A percentile compares a stretch with the other conserved stretches of the same genome.
phyloP scores from a whole-genome alignment of 805 yeast species.

The Myxozyma neglecta region DNA sequence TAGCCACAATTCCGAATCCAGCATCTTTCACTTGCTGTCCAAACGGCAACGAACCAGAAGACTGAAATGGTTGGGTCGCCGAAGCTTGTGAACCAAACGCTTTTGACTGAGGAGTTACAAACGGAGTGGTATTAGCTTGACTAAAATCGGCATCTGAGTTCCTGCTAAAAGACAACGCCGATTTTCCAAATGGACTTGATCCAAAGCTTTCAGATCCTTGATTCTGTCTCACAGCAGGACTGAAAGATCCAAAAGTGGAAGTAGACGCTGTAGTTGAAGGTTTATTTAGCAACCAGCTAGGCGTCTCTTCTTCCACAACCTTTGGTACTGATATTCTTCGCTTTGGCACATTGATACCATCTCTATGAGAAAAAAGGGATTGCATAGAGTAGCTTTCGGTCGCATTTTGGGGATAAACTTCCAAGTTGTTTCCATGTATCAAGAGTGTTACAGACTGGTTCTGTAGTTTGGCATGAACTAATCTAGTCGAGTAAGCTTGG shows the following conservation, averaged over 20 bases:
- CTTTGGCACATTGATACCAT: not conserved
- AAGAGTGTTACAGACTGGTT: slow-evolving; percentile 38
- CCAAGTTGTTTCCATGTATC: slow-evolving; percentile 43
- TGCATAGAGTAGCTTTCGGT: slow-evolving; percentile 1
- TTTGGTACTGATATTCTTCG: slow-evolving; percentile 2
- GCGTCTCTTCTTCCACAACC: not conserved
- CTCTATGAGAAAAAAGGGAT: slow-evolving; percentile 9
- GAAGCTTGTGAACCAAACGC: no score
- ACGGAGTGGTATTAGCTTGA: no score
- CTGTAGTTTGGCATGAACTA: slow-evolving; percentile 46
- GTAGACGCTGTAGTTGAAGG: not conserved
- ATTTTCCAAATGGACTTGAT: not conserved
- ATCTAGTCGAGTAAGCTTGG: slow-evolving; percentile 47
- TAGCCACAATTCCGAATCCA: no score
- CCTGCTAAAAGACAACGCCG: no score
- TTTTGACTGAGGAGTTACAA: no score
- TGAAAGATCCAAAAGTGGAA: no score
- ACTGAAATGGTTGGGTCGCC: no score
- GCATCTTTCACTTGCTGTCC: no score
- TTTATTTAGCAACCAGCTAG: slow-evolving; percentile 2
- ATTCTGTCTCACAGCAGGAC: not conserved
- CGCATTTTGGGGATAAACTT: slow-evolving; percentile 14
- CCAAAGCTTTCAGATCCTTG: no score
- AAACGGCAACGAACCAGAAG: no score
- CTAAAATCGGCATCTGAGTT: no score